Percentiles rank a stretch among this genome's conserved stretches.
phyloP scores from a whole-genome alignment of 768 basidiomycete genomes.

The Suillus plorans region DNA sequence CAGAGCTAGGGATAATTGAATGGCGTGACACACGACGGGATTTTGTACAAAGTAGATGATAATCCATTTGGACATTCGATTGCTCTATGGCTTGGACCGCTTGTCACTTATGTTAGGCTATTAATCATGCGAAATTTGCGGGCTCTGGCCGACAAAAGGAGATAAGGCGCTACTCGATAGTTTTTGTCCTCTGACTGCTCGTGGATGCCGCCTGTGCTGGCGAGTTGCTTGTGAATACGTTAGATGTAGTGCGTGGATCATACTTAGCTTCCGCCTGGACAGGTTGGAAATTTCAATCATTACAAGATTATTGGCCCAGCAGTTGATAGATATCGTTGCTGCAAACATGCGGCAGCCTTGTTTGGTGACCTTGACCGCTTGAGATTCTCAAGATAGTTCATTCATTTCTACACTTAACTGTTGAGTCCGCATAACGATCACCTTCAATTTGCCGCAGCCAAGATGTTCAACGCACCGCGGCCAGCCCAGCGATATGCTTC shows the following conservation, averaged over 20 bases:
- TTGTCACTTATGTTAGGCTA: no score
- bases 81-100: not conserved
- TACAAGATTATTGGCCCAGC: not conserved
- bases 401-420: not conserved
- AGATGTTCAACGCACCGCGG: slow-evolving; percentile 86
- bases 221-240: not conserved
- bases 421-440: not conserved
- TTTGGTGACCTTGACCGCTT: slow-evolving; percentile 11
- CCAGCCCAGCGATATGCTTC: slow-evolving; percentile 66
- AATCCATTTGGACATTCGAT: not conserved
- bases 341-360: slow-evolving; percentile 12
- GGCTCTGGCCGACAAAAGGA: not conserved
- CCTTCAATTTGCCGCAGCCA: slow-evolving; percentile 14
- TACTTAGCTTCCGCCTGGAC: not conserved
- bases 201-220: not conserved
- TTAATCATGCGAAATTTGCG: not conserved
- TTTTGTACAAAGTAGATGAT: not conserved
- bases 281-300: not conserved
- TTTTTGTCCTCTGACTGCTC: not conserved
- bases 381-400: not conserved
- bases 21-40: not conserved
- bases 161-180: not conserved
- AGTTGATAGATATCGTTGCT: not conserved
- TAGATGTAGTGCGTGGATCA: not conserved
- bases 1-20: not conserved